Percentiles rank a stretch among this genome's conserved stretches.
These are phyloP conservation scores for Xylariaceae sp. DNA, from an alignment of 2,329 filamentous ascomycete species.

Conservation along the genomic window DNA sequence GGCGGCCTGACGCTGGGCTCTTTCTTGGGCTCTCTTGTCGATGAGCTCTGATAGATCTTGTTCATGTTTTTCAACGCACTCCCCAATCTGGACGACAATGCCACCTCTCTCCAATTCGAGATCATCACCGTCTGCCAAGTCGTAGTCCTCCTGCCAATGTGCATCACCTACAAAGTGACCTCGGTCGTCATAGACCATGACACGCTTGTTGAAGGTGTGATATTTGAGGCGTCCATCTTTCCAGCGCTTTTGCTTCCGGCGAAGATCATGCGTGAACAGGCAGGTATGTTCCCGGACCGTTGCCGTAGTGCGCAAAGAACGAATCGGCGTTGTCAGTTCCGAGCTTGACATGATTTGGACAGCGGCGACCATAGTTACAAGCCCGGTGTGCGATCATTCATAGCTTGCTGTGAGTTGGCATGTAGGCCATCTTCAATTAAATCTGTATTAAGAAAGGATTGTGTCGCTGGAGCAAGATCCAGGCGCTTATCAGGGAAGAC, in stretches of 20 bases:
- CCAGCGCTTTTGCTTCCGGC: slow-evolving; percentile 87
- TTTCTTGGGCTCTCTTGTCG: slow-evolving; percentile 62
- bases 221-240: slow-evolving; percentile 86
- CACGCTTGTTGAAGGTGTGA: slow-evolving; percentile 83
- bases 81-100: slow-evolving; percentile 74
- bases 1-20: slow-evolving; percentile 45
- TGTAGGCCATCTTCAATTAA: background rate
- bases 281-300: slow-evolving; percentile 78
- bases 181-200: slow-evolving; percentile 84
- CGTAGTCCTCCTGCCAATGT: slow-evolving; percentile 68
- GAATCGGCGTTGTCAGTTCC: slow-evolving; percentile 17
- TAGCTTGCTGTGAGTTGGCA: background rate
- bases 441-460: background rate
- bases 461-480: background rate
- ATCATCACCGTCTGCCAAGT: slow-evolving; percentile 78
- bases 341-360: slow-evolving; percentile 25
- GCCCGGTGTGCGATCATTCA: background rate
- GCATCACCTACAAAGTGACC: slow-evolving; percentile 80
- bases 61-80: slow-evolving; percentile 66
- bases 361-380: slow-evolving; percentile 21
- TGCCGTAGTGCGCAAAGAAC: slow-evolving; percentile 41
- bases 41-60: slow-evolving; percentile 75
- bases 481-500: background rate
- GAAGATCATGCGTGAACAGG: slow-evolving; percentile 80
- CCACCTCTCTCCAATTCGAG: slow-evolving; percentile 70